phyloP scores from a whole-genome alignment of 495 filamentous ascomycete species.

The Darksidea phi region DNA sequence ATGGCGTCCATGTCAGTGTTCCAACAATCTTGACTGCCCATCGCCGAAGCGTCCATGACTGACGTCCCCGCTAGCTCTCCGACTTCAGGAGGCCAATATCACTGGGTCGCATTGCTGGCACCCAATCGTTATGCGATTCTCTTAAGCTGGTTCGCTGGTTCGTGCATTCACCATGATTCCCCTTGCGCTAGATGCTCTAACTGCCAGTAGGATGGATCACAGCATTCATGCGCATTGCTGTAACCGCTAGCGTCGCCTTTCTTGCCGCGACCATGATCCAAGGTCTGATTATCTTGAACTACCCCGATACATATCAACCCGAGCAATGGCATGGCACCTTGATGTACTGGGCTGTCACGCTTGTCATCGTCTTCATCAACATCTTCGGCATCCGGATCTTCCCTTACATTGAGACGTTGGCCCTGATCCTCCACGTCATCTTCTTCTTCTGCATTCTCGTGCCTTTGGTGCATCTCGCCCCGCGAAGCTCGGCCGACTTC shows the following conservation, averaged over 20 bases:
- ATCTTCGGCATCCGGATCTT: constrained; percentile 26
- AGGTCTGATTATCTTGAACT: constrained; percentile 34
- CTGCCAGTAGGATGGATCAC: constrained; percentile 10
- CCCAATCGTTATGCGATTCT: constrained; percentile 15
- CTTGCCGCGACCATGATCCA: constrained; percentile 35
- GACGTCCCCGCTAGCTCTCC: constrained; percentile 18
- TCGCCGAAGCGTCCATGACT: no score
- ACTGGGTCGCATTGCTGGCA: constrained; percentile 33
- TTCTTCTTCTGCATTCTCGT: constrained; percentile 23
- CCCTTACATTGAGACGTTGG: constrained; percentile 3
- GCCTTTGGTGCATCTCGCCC: constrained; percentile 8
- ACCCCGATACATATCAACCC: constrained; percentile 30
- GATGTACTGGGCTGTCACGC: constrained; percentile 26
- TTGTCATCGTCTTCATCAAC: constrained; percentile 30
- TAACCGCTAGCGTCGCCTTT: constrained; percentile 30
- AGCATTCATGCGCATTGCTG: constrained; percentile 19
- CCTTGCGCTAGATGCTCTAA: not conserved
- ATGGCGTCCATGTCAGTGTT: no score
- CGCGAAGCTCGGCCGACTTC: not conserved
- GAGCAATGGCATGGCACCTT: constrained; percentile 37
- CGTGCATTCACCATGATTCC: not conserved
- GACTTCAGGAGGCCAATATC: constrained; percentile 40
- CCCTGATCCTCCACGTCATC: constrained; percentile 22
- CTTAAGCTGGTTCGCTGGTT: constrained; percentile 18
- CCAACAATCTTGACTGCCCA: no score